Conservation (phyloP, 176 grass and related monocot genomes). For the Avena eriantha region DNA sequence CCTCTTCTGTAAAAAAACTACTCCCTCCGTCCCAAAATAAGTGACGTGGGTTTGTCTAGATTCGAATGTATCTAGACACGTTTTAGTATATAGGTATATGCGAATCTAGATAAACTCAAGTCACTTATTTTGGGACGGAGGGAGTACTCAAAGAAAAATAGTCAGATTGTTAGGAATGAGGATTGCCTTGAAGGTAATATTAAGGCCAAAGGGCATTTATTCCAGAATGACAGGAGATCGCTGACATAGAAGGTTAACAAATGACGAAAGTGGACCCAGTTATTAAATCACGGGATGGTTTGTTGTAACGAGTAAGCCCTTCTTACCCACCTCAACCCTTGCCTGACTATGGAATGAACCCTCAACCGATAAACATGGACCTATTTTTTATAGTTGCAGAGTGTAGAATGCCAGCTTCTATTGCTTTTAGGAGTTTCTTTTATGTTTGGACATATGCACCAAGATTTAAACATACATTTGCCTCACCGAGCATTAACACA, state of each 20-base stretch:
- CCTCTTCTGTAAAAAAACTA: conserved; percentile 11
- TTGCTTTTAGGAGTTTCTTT: no score
- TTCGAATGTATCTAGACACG: no score
- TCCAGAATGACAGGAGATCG: neutral
- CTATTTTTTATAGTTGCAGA: neutral
- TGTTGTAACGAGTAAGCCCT: neutral
- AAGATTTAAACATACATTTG: neutral
- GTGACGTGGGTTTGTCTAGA: no score
- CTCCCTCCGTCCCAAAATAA: no score
- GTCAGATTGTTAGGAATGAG: neutral
- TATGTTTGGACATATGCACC: neutral
- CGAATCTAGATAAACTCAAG: no score
- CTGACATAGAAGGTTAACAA: neutral
- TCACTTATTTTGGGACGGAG: no score
- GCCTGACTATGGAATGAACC: neutral
- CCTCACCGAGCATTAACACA: neutral
- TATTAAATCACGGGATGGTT: neutral
- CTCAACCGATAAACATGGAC: neutral
- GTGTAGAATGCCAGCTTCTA: neutral
- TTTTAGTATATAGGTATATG: no score
- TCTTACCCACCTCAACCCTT: neutral
- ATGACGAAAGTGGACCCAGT: neutral
- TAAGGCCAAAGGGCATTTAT: neutral
- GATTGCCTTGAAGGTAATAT: neutral
- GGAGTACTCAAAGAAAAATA: conserved; percentile 16